Conservation (phyloP, 805 yeast species). For the Barnettozyma wickerhamii region DNA sequence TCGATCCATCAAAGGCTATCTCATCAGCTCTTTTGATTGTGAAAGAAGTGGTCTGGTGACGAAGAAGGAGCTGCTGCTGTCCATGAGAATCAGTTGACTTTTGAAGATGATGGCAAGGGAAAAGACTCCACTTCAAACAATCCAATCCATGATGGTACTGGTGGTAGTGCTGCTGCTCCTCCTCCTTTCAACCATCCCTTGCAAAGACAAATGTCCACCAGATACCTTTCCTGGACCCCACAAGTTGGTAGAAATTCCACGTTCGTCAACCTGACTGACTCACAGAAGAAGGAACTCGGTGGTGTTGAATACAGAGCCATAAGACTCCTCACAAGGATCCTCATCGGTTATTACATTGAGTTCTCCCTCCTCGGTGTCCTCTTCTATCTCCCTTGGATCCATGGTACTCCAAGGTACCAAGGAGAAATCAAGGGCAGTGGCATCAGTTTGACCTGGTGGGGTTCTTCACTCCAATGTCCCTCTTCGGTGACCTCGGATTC, state of each 20-base stretch:
- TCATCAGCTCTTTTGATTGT: too few relatives aligned
- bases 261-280: conserved; percentile 74
- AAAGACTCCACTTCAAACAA: conserved; percentile 9
- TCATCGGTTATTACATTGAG: conserved; percentile 68
- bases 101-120: too few relatives aligned
- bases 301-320: conserved; percentile 95
- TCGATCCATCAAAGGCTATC: too few relatives aligned
- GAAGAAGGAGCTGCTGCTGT: too few relatives aligned
- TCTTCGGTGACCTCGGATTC: conserved; percentile 82
- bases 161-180: conserved; percentile 27
- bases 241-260: conserved; percentile 91
- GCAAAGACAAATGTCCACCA: conserved; percentile 45
- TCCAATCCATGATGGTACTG: conserved; percentile 27
- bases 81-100: too few relatives aligned
- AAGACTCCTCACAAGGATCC: conserved; percentile 63
- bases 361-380: conserved; percentile 56
- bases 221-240: conserved; percentile 85
- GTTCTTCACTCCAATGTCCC: conserved; percentile 74
- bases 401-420: conserved; percentile 37
- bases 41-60: too few relatives aligned
- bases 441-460: conserved; percentile 86
- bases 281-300: conserved; percentile 90
- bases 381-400: conserved; percentile 60
- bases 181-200: too few relatives aligned
- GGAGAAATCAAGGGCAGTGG: conserved; percentile 48